Percentiles rank a stretch among this genome's conserved stretches.
Evolutionary conservation across 2,329 filamentous ascomycete genomes (phyloP).

Genomic region (Penicillium psychrosexuale): DNA sequence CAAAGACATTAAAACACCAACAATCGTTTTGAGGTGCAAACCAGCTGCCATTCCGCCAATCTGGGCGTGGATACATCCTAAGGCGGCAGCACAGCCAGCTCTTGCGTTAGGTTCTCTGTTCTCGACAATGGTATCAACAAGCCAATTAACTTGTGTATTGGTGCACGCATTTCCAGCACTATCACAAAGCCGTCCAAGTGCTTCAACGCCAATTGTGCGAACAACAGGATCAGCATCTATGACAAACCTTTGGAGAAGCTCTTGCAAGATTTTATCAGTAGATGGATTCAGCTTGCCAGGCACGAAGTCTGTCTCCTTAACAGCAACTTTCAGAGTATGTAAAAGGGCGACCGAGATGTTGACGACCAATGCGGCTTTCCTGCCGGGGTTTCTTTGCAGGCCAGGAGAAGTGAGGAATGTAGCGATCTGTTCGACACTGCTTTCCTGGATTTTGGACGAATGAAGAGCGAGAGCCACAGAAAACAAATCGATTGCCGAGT

Average conservation of each 20-base stretch:
- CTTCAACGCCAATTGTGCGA: slow-evolving; percentile 78
- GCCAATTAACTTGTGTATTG: slow-evolving; percentile 80
- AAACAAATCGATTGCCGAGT: slow-evolving; percentile 89
- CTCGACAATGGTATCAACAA: slow-evolving; percentile 89
- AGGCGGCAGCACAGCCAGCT: slow-evolving; percentile 88
- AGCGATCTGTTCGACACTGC: slow-evolving; percentile 87
- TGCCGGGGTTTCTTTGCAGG: slow-evolving; percentile 78
- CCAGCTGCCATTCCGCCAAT: slow-evolving; percentile 97
- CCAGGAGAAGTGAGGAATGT: slow-evolving; percentile 79
- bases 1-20: slow-evolving; percentile 97
- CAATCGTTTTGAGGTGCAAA: slow-evolving; percentile 92
- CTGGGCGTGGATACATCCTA: slow-evolving; percentile 91
- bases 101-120: slow-evolving; percentile 91
- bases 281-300: slow-evolving; percentile 70
- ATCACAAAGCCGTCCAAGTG: slow-evolving; percentile 79
- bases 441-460: slow-evolving; percentile 88
- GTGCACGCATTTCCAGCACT: slow-evolving; percentile 84
- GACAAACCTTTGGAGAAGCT: slow-evolving; percentile 75
- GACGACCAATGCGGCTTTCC: slow-evolving; percentile 85
- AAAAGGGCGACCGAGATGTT: slow-evolving; percentile 83
- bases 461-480: slow-evolving; percentile 87
- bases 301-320: slow-evolving; percentile 71
- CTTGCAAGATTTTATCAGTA: slow-evolving; percentile 69
- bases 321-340: slow-evolving; percentile 76
- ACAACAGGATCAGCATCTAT: slow-evolving; percentile 82